Conservation (phyloP, 1,284 basidiomycete genomes). For the Hypsizygus ulmarius region DNA sequence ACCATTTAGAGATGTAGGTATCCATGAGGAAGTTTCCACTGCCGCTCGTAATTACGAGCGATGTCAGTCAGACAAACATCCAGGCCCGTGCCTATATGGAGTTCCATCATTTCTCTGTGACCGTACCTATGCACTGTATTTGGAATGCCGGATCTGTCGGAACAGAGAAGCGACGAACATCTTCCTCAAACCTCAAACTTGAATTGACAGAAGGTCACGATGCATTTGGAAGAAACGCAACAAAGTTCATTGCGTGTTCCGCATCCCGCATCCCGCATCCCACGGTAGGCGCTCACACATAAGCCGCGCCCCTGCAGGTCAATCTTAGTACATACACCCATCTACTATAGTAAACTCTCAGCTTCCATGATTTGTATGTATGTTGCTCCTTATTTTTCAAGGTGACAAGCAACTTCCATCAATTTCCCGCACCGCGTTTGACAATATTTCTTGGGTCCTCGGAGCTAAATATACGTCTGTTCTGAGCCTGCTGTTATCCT, state of each 20-base stretch:
- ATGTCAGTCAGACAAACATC: conserved; percentile 23
- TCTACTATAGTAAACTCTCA: too few relatives aligned
- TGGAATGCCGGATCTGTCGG: conserved; percentile 24
- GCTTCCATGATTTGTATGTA: too few relatives aligned
- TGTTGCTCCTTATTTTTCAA: too few relatives aligned
- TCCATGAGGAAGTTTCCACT: conserved; percentile 22
- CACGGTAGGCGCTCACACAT: too few relatives aligned
- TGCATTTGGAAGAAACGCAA: too few relatives aligned
- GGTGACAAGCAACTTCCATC: conserved; percentile 11
- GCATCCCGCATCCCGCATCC: too few relatives aligned
- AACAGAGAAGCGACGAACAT: conserved; percentile 11
- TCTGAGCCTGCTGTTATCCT: conserved; percentile 2
- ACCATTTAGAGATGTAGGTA: conserved; percentile 18
- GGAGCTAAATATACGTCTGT: conserved; percentile 14
- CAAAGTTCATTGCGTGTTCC: too few relatives aligned
- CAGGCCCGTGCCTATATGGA: conserved; percentile 18
- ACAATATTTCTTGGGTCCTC: conserved; percentile 13
- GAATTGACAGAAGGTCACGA: too few relatives aligned
- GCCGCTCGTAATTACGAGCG: conserved; percentile 22
- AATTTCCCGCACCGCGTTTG: not conserved
- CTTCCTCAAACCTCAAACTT: not conserved
- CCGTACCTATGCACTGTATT: conserved; percentile 11
- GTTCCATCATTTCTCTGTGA: conserved; percentile 17
- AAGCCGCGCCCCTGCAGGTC: too few relatives aligned
- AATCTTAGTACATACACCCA: too few relatives aligned